Base-by-base conservation (phyloP, 176 grass and related monocot genomes). In the Saccharum officinarum region DNA sequence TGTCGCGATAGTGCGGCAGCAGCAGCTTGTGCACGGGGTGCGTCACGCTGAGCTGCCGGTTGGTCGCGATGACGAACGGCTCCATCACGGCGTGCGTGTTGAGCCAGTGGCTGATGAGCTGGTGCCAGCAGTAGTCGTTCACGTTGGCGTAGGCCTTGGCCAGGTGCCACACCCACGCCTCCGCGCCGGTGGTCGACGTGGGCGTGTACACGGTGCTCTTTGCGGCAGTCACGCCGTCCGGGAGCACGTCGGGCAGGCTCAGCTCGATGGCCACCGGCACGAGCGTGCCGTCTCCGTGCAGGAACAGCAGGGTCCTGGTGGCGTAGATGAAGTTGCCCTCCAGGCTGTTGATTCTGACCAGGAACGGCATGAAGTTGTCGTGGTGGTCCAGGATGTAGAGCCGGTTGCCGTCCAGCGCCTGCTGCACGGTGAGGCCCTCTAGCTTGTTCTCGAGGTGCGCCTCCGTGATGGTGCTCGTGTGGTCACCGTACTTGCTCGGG, bases 391-490 rank as follows among this genome's bases (percentile, higher is more conserved):
- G 31, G 65, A 67, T 67, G 65, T 67, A 67, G 30, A 67, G 65
- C 65, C 65, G 65, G 65, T 36, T 67, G 65, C 15, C 13, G 5
- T 67, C 31, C 14, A 36, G 31, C 28, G 65, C 65, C 31, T 67
- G 31, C 65, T 33, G 31, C 65, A 67, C 65, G 28, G 65, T 67
- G 65, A 65, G 62, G 62, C 62, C 62, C 62, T 65, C 62, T 12
- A 65, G 62, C 26, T 65, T 63, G 7, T 59, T 73, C 36, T 61
- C 75, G 13, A 95, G 59, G 30, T 92, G 88, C 7, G 52, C 91
- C 36, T 31, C 38, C 23, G 73, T 85, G 64, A 95, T 91, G 13
- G 46, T 89, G 86, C 91, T 92, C 33, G 42, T 89, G 45, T 95
- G 91, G 79, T 95, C 77, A 2, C 83, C 83, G 22, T 76, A 95